phyloP scores from a whole-genome alignment of 2,329 filamentous ascomycete species.

The Cladophialophora carrionii region DNA sequence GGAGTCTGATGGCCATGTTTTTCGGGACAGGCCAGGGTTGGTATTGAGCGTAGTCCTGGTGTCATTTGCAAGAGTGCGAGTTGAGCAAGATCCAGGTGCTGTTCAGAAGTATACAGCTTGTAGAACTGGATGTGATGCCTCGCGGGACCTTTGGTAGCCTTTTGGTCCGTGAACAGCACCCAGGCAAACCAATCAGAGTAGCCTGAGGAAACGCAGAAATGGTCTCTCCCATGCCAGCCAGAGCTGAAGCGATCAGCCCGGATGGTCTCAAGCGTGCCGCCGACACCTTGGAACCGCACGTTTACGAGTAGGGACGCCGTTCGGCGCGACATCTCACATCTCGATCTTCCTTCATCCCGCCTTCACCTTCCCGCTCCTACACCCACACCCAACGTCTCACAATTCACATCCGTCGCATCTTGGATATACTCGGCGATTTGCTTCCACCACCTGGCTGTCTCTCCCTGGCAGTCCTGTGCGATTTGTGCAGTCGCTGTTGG shows the following conservation, averaged over 20 bases:
- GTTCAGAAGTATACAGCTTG: neutral
- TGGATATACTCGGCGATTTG: neutral
- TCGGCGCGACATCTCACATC: conserved; percentile 3
- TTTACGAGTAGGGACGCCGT: conserved; percentile 1
- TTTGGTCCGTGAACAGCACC: conserved; percentile 3
- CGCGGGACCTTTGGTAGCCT: conserved; percentile 16
- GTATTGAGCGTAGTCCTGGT: neutral
- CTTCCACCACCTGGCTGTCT: neutral
- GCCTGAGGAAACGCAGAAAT: neutral
- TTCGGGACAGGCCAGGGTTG: neutral
- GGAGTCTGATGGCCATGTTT: neutral
- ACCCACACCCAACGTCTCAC: neutral
- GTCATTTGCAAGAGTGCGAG: neutral
- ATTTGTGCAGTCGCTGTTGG: neutral
- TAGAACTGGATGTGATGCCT: neutral
- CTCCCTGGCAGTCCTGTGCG: neutral
- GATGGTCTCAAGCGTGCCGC: conserved; percentile 17
- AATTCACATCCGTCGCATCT: conserved; percentile 2
- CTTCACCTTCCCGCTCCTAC: conserved; percentile 4
- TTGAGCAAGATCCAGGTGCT: neutral
- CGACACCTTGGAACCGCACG: conserved; percentile 10
- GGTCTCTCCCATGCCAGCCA: neutral
- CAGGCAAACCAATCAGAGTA: conserved; percentile 7
- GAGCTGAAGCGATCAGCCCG: neutral
- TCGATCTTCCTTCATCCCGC: conserved; percentile 4